phyloP scores from a whole-genome alignment of 1,139 yeast species.

The Saccharomyces hybrid region DNA sequence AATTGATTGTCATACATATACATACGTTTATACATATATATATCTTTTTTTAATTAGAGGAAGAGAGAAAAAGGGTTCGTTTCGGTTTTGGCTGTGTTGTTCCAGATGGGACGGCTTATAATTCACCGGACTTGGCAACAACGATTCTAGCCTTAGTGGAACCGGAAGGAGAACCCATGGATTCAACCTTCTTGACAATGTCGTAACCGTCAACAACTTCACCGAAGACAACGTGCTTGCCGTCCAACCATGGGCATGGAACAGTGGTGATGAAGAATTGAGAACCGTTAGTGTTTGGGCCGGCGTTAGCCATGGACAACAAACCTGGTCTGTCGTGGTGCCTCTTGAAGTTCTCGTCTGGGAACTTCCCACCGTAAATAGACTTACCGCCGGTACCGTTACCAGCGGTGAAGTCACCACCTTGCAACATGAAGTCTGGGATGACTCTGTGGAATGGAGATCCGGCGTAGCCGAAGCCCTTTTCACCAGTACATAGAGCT shows the following conservation, averaged over 20 bases:
- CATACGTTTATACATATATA: background rate
- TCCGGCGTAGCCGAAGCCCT: conserved; percentile 90
- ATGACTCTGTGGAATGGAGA: conserved; percentile 98
- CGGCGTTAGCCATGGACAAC: conserved; percentile 98
- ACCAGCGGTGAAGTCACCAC: conserved; percentile 95
- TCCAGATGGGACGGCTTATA: conserved; percentile 35
- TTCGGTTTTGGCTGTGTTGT: background rate
- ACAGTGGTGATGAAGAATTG: conserved; percentile 99
- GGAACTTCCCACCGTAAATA: conserved; percentile 92
- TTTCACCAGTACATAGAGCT: conserved; percentile 94
- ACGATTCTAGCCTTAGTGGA: conserved; percentile 68
- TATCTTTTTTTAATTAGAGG: background rate
- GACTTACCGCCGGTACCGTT: conserved; percentile 99
- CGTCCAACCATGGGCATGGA: conserved; percentile 94
- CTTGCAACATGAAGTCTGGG: conserved; percentile 98
- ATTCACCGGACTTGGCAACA: conserved; percentile 82
- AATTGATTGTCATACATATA: background rate
- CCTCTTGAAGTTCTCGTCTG: conserved; percentile 88
- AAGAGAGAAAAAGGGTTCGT: background rate
- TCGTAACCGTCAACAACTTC: conserved; percentile 90
- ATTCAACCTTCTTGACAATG: conserved; percentile 85
- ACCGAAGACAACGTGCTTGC: conserved; percentile 98
- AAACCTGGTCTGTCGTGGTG: conserved; percentile 90
- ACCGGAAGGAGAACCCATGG: conserved; percentile 79
- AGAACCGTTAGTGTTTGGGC: conserved; percentile 99